Conservation (phyloP, 2,329 filamentous ascomycete species). For the Cladosporium halotolerans region DNA sequence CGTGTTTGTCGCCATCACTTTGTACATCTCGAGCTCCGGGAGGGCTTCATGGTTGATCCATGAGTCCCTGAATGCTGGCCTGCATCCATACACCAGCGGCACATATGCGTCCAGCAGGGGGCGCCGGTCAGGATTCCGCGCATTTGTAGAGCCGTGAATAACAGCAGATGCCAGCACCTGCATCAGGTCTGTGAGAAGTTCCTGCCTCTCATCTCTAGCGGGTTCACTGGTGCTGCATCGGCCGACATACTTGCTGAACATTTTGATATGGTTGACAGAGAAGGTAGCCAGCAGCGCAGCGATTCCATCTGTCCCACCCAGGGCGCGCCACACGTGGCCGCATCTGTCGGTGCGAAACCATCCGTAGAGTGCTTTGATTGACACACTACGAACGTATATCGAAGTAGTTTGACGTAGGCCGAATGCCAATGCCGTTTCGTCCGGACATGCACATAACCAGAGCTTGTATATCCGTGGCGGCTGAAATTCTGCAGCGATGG, state of each 20-base stretch:
- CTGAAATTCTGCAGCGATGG: constrained; percentile 13
- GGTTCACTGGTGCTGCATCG: constrained; percentile 8
- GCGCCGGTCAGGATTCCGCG: constrained; percentile 14
- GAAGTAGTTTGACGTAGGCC: constrained; percentile 15
- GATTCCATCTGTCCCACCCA: constrained; percentile 18
- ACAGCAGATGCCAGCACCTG: constrained; percentile 10
- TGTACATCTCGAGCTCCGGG: not conserved
- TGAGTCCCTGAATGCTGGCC: constrained; percentile 6
- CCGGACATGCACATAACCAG: constrained; percentile 17
- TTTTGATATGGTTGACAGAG: constrained; percentile 19
- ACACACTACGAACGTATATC: constrained; percentile 9
- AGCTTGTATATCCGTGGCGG: constrained; percentile 17
- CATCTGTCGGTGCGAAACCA: constrained; percentile 12
- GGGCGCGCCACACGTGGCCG: constrained; percentile 14
- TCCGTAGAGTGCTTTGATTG: constrained; percentile 15
- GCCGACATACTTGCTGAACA: constrained; percentile 14
- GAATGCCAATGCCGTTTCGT: constrained; percentile 13
- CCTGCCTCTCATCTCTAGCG: constrained; percentile 8
- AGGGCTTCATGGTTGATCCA: constrained; percentile 7
- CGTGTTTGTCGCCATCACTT: constrained; percentile 7
- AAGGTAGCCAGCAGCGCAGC: constrained; percentile 15
- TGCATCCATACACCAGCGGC: constrained; percentile 17
- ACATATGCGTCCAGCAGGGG: constrained; percentile 13
- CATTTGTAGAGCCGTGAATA: constrained; percentile 8
- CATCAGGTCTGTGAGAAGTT: constrained; percentile 16